phyloP scores from a whole-genome alignment of 2,329 filamentous ascomycete species.

The Nothophoma quercina region DNA sequence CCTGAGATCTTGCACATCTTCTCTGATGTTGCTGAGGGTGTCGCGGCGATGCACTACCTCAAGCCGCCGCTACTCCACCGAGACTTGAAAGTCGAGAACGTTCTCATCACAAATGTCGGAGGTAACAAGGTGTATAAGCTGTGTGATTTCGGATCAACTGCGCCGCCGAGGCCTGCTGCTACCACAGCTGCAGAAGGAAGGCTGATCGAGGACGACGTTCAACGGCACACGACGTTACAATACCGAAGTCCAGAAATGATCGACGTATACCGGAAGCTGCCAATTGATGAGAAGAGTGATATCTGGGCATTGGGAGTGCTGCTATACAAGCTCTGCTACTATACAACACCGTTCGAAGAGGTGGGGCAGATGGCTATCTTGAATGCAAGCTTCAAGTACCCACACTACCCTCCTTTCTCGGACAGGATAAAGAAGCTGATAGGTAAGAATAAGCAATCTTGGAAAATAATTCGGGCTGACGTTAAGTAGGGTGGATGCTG shows the following conservation, averaged over 20 bases:
- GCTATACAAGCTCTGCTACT: conserved; percentile 98
- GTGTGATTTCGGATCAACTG: conserved; percentile 96
- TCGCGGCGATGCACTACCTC: conserved; percentile 99
- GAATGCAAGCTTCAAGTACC: conserved; percentile 93
- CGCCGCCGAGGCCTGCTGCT: conserved; percentile 82
- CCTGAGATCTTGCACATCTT: conserved; percentile 98
- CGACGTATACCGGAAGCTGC: conserved; percentile 94
- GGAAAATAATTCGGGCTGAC: conserved; percentile 21
- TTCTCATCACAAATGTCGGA: conserved; percentile 78
- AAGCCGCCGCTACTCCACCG: conserved; percentile 91
- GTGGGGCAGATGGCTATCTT: conserved; percentile 97
- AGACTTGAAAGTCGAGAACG: conserved; percentile 97
- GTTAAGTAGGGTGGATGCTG: conserved; percentile 80
- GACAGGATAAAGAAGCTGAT: conserved; percentile 89
- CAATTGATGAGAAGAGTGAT: conserved; percentile 98
- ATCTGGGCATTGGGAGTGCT: conserved; percentile 97
- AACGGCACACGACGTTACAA: conserved; percentile 95
- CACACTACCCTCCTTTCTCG: conserved; percentile 86
- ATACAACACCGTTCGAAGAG: conserved; percentile 98
- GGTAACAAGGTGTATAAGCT: conserved; percentile 86
- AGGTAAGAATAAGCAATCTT: conserved; percentile 61
- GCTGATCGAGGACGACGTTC: conserved; percentile 93
- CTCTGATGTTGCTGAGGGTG: conserved; percentile 91
- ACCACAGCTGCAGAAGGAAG: conserved; percentile 88
- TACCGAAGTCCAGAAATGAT: conserved; percentile 99